Evolutionary conservation across 331 rosid species (phyloP).

Genomic region (Phaseolus coccineus): DNA sequence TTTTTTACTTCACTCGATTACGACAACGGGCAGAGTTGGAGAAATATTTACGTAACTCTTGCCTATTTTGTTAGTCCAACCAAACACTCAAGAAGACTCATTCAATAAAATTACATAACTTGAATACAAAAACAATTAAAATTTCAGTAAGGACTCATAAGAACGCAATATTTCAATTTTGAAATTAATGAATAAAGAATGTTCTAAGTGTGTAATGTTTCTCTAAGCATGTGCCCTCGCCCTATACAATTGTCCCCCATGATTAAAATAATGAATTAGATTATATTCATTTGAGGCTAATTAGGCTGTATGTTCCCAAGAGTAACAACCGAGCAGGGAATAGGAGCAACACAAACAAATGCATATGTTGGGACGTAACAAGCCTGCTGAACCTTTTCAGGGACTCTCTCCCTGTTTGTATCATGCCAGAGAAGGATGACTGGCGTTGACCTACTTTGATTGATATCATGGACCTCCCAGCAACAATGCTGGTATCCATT

Average conservation of each 20-base stretch:
- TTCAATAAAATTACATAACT: background rate
- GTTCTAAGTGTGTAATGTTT: conserved; percentile 40
- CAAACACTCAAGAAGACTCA: conserved; percentile 8
- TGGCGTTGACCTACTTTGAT: conserved; percentile 56
- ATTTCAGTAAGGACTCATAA: conserved; percentile 6
- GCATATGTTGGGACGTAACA: conserved; percentile 82
- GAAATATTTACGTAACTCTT: background rate
- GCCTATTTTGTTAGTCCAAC: background rate
- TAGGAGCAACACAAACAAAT: conserved; percentile 72
- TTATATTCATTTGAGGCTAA: conserved; percentile 46
- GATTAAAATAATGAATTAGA: conserved; percentile 32
- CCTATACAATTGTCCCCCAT: conserved; percentile 50
- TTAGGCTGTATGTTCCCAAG: conserved; percentile 58
- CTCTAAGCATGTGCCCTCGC: conserved; percentile 48
- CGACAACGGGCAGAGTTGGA: background rate
- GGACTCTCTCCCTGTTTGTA: conserved; percentile 72
- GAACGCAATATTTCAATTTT: conserved; percentile 26
- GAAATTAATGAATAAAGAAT: conserved; percentile 84
- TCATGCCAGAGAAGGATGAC: conserved; percentile 66
- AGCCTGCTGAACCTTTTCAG: conserved; percentile 75
- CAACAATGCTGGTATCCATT: conserved; percentile 48
- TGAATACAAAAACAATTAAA: background rate
- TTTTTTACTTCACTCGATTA: background rate
- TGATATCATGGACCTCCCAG: conserved; percentile 58
- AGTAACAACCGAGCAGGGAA: conserved; percentile 73